Evolutionary conservation across 352 stramenopile genomes (phyloP), one percentile per base, ranked within the genome.

Genomic region (Pythium phragmitis): DNA sequence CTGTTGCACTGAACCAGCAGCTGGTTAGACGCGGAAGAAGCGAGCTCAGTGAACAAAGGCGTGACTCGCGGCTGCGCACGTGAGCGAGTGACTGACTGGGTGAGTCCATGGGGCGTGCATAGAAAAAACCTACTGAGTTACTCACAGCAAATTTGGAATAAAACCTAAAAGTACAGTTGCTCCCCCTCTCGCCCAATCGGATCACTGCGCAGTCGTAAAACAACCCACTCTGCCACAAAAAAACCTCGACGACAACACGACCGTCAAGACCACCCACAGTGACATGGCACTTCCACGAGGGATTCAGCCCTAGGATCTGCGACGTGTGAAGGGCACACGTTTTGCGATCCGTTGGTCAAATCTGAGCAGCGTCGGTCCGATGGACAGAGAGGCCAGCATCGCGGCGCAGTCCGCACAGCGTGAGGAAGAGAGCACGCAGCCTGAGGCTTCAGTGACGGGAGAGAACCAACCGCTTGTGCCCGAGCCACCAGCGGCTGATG

Each of bases 161-260:
- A 46, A 46, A 46, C 39, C 39, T 46, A 46, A 46, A 46, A 46
- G 39, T 21, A 21, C 39, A 46, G 39, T 46, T 46, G 39, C 39
- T 6, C 34, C 34, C 39, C 13, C 39, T 17, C 12, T 46, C 11
- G 14, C 8, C 39, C 39, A 46, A 46, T 46, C 7, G 5, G 13
- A 46, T 45, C 16, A n/a, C 39, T 17, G 39, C 8, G 39, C 33
- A 9, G 1, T 37, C 33, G 0, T 6, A 11, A 37, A 37, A 11
- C 6, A 37, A 37, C 8, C 12, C 39, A 45, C 12, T 19, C 39
- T 6, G 6, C 14, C 12, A 19, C 9, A 21, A 46, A n/a, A 46
- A 21, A 46, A 46, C 39, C 39, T 46, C 14, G 16, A 46, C 39
- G 39, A 46, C 39, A 21, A 21, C 39, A 46, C 39, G 16, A 46